phyloP scores from a whole-genome alignment of 306 rosid species.

The Begonia masoniana region DNA sequence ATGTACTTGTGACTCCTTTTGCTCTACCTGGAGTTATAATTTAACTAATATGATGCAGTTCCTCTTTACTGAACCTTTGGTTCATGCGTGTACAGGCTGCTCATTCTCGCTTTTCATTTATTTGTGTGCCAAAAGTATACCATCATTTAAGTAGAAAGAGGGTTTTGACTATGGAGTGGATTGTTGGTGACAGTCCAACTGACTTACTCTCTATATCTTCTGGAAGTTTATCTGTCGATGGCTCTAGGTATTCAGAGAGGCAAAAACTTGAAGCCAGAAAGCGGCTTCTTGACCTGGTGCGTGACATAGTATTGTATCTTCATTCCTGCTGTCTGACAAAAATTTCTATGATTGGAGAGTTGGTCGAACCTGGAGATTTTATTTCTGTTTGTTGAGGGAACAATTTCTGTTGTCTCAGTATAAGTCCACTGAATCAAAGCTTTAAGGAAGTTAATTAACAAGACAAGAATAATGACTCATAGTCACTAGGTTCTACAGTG shows the following conservation, averaged over 20 bases:
- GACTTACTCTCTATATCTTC: conserved; percentile 53
- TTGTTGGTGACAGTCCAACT: conserved; percentile 88
- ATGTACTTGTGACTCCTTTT: background rate
- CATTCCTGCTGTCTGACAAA: background rate
- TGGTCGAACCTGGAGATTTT: too few species aligned
- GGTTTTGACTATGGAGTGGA: conserved; percentile 96
- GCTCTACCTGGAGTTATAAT: background rate
- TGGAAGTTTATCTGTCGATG: conserved; percentile 25
- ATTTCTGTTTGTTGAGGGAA: too few species aligned
- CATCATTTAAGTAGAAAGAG: conserved; percentile 58
- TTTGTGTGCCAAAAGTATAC: conserved; percentile 58
- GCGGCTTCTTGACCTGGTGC: conserved; percentile 86
- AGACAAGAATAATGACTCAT: too few species aligned
- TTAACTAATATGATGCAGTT: conserved; percentile 5
- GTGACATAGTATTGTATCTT: conserved; percentile 6
- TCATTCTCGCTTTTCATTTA: conserved; percentile 66
- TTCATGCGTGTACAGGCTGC: conserved; percentile 46
- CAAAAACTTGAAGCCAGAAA: conserved; percentile 61
- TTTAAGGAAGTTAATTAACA: too few species aligned
- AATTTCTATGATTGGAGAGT: too few species aligned
- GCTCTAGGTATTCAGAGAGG: conserved; percentile 43
- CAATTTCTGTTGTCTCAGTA: too few species aligned
- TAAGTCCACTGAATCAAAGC: too few species aligned
- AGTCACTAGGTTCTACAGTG: too few species aligned
- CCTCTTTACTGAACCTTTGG: conserved; percentile 12